Conservation (phyloP, 306 rosid genomes). For the Casuarina equisetifolia region DNA sequence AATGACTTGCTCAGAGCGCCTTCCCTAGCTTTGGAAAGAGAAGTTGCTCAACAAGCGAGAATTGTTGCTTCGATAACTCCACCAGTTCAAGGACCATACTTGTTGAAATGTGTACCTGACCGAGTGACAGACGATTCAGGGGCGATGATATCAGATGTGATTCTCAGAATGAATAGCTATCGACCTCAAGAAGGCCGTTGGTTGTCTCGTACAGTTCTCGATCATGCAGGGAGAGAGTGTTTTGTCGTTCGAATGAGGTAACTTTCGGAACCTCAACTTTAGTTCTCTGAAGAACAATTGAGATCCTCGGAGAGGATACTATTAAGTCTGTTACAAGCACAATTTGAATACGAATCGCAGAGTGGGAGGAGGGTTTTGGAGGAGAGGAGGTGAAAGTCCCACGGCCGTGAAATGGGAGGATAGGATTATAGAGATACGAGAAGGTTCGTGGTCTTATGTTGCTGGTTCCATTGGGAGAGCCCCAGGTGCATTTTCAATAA, state of each 20-base stretch:
- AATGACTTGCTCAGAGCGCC: slow-evolving; percentile 77
- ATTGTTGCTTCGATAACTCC: slow-evolving; percentile 71
- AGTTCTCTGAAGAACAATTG: background rate
- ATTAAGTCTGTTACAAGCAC: slow-evolving; percentile 9
- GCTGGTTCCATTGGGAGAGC: slow-evolving; percentile 81
- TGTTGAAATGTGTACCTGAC: slow-evolving; percentile 91
- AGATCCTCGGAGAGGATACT: background rate
- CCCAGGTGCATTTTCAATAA: slow-evolving; percentile 65
- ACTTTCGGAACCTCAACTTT: slow-evolving; percentile 8
- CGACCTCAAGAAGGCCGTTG: slow-evolving; percentile 98
- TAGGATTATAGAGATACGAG: slow-evolving; percentile 80
- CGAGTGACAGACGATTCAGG: slow-evolving; percentile 87
- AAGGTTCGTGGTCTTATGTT: slow-evolving; percentile 93
- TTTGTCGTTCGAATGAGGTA: slow-evolving; percentile 83
- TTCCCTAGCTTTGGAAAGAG: slow-evolving; percentile 58
- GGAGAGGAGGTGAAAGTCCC: slow-evolving; percentile 88
- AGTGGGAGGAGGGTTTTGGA: slow-evolving; percentile 92
- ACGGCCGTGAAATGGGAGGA: slow-evolving; percentile 84
- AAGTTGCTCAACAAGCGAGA: slow-evolving; percentile 52
- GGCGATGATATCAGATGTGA: slow-evolving; percentile 82
- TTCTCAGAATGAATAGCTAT: slow-evolving; percentile 76
- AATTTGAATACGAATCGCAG: slow-evolving; percentile 43
- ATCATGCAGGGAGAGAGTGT: slow-evolving; percentile 93
- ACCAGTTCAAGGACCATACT: slow-evolving; percentile 86
- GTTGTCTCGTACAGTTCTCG: slow-evolving; percentile 92